Base-by-base conservation (phyloP, 371 early-diverging fungal species). In the Lichtheimia ornata region DNA sequence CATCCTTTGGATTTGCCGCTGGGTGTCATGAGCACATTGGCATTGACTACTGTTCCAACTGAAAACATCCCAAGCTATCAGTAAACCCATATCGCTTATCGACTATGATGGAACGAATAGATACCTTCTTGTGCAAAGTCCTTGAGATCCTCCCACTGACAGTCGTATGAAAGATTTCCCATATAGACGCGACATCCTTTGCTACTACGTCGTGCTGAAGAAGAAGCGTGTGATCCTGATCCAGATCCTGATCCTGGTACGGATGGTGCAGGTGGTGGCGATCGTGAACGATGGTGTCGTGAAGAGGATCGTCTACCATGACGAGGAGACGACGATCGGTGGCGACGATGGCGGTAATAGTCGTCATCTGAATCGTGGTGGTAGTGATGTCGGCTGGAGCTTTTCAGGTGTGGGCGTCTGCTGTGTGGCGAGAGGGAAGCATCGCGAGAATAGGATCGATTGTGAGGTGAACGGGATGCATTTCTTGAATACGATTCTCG, bases 71-170 rank as follows among this genome's bases (percentile, higher is more conserved):
- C 25, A 35, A 18, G 14, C 1, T 17, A 14, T 44, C 20, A 28
- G 25, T 15, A 42, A 22, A 22, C 7, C 2, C n/a, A 22, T 47
- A 47, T 18, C 22, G 2, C 18, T 9, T 18, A 6, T 17, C 17
- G 47, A 4, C 47, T 47, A 47, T 47, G 14, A n/a, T 47, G 14
- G 5, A 0, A 0, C 17, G 43, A 15, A 12, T 12, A 59, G 62
- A 49, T 73, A 90, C 92, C 88, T 78, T 91, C 84, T 55, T 88
- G 79, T 89, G 92, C 91, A 71, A 87, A 91, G 58, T 92, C 91
- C 67, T 89, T 89, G 58, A 94, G 73, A 59, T 87, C 77, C 22
- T 67, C 74, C 77, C 86, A 81, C 50, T 73, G 72, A 41, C 81
- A 82, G 59, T 87, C 88, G 65, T 84, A 88, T 1, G 88, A 59